Conservation (phyloP, 352 stramenopile species). For the Globisporangium spiculum region DNA sequence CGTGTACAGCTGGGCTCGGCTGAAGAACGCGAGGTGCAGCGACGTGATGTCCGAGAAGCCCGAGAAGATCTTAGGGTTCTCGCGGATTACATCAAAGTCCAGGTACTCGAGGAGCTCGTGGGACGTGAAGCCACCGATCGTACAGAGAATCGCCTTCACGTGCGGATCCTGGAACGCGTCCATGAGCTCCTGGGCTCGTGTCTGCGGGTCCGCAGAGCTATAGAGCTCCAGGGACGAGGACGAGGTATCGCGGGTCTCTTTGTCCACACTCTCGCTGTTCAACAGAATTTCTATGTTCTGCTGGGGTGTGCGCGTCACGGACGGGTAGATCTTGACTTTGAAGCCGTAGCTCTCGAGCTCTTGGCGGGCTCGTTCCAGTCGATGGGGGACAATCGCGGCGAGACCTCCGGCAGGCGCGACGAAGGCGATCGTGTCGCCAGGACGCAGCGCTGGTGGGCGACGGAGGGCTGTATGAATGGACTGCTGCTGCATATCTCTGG, state of each 20-base stretch:
- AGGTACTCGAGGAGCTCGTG: slow-evolving; percentile 64
- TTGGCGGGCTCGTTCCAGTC: slow-evolving; percentile 33
- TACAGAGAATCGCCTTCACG: slow-evolving; percentile 46
- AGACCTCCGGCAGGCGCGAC: slow-evolving; percentile 46
- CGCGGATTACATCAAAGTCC: slow-evolving; percentile 44
- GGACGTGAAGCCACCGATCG: slow-evolving; percentile 55
- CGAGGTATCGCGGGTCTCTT: slow-evolving; percentile 1
- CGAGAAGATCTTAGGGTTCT: slow-evolving; percentile 51
- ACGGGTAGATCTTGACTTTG: slow-evolving; percentile 45
- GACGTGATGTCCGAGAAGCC: slow-evolving; percentile 67
- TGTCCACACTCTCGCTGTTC: slow-evolving; percentile 3
- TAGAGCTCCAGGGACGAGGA: slow-evolving; percentile 21
- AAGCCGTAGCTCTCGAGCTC: slow-evolving; percentile 37
- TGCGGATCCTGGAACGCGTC: slow-evolving; percentile 39
- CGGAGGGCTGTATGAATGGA: neutral
- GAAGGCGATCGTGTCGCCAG: slow-evolving; percentile 50
- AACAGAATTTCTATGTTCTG: slow-evolving; percentile 23
- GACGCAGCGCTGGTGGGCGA: slow-evolving; percentile 25
- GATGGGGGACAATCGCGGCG: slow-evolving; percentile 38
- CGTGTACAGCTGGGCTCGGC: slow-evolving; percentile 35
- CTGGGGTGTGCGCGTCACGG: slow-evolving; percentile 29
- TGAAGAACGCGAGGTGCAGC: slow-evolving; percentile 50
- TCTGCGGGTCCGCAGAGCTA: slow-evolving; percentile 45
- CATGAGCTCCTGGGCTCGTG: slow-evolving; percentile 48
- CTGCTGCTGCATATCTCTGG: neutral